phyloP scores from a whole-genome alignment of 1,284 basidiomycete genomes.

The Butyriboletus appendiculatus region DNA sequence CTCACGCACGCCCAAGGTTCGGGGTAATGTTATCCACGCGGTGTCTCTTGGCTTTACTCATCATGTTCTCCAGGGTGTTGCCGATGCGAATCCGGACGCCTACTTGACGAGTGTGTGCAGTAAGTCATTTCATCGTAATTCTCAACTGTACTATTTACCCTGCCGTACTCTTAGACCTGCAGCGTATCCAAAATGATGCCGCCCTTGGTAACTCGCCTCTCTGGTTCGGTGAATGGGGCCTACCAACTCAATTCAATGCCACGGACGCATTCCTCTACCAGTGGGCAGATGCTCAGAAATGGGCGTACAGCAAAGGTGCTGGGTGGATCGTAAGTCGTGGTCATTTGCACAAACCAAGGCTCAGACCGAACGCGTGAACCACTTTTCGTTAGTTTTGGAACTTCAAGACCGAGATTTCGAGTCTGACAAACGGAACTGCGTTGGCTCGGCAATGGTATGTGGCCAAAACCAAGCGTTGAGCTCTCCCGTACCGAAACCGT shows the following conservation, averaged over 20 bases:
- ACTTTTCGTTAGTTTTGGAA: slow-evolving; percentile 63
- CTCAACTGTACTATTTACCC: not conserved
- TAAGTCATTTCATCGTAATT: slow-evolving; percentile 34
- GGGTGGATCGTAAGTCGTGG: slow-evolving; percentile 66
- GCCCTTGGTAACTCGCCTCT: slow-evolving; percentile 42
- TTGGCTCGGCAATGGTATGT: slow-evolving; percentile 59
- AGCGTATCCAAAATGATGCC: slow-evolving; percentile 37
- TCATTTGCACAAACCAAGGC: not conserved
- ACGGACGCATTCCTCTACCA: slow-evolving; percentile 60
- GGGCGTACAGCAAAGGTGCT: slow-evolving; percentile 57
- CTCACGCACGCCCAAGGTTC: slow-evolving; percentile 43
- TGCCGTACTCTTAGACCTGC: slow-evolving; percentile 16
- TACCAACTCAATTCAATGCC: slow-evolving; percentile 67
- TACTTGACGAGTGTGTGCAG: slow-evolving; percentile 73
- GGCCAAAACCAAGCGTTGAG: not conserved
- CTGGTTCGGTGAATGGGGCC: slow-evolving; percentile 64
- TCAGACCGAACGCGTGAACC: slow-evolving; percentile 21
- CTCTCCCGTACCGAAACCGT: not conserved
- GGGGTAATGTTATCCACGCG: slow-evolving; percentile 54
- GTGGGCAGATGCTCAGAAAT: slow-evolving; percentile 83
- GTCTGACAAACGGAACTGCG: slow-evolving; percentile 45
- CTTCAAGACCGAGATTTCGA: slow-evolving; percentile 68
- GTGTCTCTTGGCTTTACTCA: slow-evolving; percentile 12
- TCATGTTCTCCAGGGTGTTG: slow-evolving; percentile 54
- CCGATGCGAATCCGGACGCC: slow-evolving; percentile 59